Conservation (phyloP, 2,329 filamentous ascomycete species). For the Verticillium dahliae region DNA sequence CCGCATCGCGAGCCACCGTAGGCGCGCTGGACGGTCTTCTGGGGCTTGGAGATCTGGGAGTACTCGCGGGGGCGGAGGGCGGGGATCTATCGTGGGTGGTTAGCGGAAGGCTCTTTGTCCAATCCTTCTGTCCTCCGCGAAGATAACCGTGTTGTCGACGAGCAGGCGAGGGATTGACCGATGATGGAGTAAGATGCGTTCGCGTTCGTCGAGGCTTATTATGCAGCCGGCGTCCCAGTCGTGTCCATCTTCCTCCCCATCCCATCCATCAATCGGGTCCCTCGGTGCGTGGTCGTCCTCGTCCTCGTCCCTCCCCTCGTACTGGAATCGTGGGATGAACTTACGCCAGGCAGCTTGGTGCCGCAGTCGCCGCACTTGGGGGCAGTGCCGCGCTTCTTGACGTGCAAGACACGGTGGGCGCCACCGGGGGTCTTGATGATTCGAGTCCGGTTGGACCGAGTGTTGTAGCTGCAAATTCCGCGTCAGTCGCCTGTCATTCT, state of each 20-base stretch:
- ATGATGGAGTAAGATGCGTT: neutral
- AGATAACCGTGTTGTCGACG: neutral
- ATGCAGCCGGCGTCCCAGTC: neutral
- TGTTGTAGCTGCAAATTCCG: conserved; percentile 75
- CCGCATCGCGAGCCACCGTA: conserved; percentile 98
- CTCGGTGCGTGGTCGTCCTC: neutral
- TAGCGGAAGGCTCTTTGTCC: neutral
- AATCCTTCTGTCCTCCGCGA: neutral
- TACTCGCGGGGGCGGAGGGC: conserved; percentile 98
- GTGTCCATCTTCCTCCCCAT: neutral
- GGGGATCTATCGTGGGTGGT: conserved; percentile 57
- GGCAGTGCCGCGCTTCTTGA: conserved; percentile 98
- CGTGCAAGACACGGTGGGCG: conserved; percentile 92
- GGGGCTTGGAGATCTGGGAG: conserved; percentile 90
- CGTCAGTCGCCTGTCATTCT: conserved; percentile 10
- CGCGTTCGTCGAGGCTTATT: neutral
- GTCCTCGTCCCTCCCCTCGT: neutral
- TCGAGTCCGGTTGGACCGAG: conserved; percentile 92
- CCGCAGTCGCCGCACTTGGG: conserved; percentile 99
- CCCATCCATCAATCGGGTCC: neutral
- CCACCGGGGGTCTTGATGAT: conserved; percentile 95
- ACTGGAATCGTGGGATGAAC: conserved; percentile 33
- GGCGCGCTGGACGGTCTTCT: conserved; percentile 98
- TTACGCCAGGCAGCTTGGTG: conserved; percentile 94
- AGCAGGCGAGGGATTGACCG: neutral